These are phyloP conservation scores for Rhododendron kiyosumense DNA, from an alignment of 148 eudicot species.

Conservation along the genomic window DNA sequence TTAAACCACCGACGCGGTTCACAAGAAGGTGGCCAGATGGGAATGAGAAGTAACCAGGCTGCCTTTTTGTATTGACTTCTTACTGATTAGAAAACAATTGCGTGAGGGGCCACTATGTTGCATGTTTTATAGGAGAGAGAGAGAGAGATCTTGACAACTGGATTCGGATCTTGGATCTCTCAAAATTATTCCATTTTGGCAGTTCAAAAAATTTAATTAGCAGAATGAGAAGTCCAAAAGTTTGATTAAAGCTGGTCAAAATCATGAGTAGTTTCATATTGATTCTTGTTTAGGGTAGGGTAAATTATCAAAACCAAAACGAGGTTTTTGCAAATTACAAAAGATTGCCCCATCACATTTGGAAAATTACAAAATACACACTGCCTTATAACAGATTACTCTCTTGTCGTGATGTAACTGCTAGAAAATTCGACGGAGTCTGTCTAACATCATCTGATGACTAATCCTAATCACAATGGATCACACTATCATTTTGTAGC, in stretches of 20 bases:
- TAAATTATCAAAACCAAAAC: background rate
- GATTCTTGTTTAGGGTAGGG: background rate
- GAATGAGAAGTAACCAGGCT: slow-evolving; percentile 11
- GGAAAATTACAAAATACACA: too few relatives aligned
- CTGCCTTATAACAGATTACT: too few relatives aligned
- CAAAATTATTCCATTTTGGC: background rate
- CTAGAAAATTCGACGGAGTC: too few relatives aligned
- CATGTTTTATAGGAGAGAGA: background rate
- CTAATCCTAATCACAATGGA: too few relatives aligned
- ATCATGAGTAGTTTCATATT: background rate
- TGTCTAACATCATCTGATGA: too few relatives aligned
- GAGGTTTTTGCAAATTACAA: background rate
- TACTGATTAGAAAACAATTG: background rate
- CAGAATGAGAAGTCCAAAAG: background rate
- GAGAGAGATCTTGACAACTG: slow-evolving; percentile 7
- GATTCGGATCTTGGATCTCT: background rate
- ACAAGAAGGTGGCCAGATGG: slow-evolving; percentile 10
- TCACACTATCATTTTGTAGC: too few relatives aligned
- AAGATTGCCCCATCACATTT: background rate
- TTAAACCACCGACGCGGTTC: background rate
- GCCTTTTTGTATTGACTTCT: background rate
- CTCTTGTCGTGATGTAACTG: background rate
- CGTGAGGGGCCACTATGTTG: background rate
- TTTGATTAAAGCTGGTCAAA: background rate
- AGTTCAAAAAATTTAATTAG: background rate